Evolutionary conservation across 2,329 filamentous ascomycete genomes (phyloP).

Genomic region (Botrytis sinoallii): DNA sequence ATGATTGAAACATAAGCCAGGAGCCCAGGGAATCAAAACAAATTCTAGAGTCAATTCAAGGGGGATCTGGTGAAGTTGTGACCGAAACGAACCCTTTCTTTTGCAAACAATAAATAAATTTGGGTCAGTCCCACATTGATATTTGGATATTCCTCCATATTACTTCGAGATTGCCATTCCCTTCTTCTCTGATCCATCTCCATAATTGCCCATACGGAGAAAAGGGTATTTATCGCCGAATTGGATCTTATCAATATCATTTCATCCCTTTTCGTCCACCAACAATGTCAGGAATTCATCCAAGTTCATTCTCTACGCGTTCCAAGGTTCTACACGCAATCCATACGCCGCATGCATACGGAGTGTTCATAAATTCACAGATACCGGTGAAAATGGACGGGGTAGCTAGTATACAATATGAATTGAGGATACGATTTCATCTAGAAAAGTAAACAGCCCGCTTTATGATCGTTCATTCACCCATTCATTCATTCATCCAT

Average conservation of each 20-base stretch:
- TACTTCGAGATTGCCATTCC: neutral
- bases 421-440: neutral
- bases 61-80: neutral
- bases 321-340: neutral
- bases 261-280: slow-evolving; percentile 8
- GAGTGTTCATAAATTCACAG: neutral
- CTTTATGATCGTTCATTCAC: neutral
- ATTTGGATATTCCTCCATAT: neutral
- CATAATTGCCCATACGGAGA: neutral
- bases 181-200: neutral
- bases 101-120: neutral
- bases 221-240: neutral
- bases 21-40: neutral
- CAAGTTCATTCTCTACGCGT: neutral
- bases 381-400: neutral
- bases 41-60: neutral
- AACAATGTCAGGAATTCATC: neutral
- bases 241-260: slow-evolving; percentile 1
- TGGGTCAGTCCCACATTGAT: neutral
- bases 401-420: neutral
- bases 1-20: neutral
- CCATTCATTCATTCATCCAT: neutral
- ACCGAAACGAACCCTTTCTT: neutral
- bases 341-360: neutral
- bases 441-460: neutral